Evolutionary conservation across 768 basidiomycete species (phyloP), one percentile per base, ranked within the genome.

Genomic region (Russula dissimulans): DNA sequence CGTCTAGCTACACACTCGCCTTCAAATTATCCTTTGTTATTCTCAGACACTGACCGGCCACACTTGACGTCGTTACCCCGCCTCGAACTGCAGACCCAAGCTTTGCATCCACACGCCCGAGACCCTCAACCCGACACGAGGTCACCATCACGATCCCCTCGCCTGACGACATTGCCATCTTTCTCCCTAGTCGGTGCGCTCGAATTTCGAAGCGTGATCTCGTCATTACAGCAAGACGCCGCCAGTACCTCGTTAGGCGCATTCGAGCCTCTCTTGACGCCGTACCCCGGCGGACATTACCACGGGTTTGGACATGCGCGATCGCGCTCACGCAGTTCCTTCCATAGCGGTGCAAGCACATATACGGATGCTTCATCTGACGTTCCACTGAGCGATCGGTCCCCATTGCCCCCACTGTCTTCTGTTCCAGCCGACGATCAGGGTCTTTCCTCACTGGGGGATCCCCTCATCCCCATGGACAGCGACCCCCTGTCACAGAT

Each of bases 121-220:
- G 73, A 74, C 55, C 76, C 81, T 14, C 78, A 76, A 29, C 76
- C 82, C 7, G 76, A 81, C 12, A 81, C 62, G 11, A 49, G 63
- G 29, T 57, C 86, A 1, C 80, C 82, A 6, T 64, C 70, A 50
- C 64, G 70, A 66, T 61, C 77, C 26, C 60, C 75, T 64, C 71
- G 72, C 26, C 71, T 76, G 41, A 71, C 72, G 10, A 81, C 82
- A 61, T 80, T 91, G 72, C 89, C 88, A 3, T 90, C 88, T 0
- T 92, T 92, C 67, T 97, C 95, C 3, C 81, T 99, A 2, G 82
- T 98, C 5, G 92, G 95, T 9, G 97, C 97, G 0, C 81, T 99
- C 46, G 97, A 99, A 72, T 99, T 99, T 73, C 81, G 94, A 17
- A 87, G 94, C 60, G 89, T 97, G 26, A 87, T 99, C 22, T 79